phyloP scores from a whole-genome alignment of 2,329 filamentous ascomycete species.

The Didymella arachidicola region DNA sequence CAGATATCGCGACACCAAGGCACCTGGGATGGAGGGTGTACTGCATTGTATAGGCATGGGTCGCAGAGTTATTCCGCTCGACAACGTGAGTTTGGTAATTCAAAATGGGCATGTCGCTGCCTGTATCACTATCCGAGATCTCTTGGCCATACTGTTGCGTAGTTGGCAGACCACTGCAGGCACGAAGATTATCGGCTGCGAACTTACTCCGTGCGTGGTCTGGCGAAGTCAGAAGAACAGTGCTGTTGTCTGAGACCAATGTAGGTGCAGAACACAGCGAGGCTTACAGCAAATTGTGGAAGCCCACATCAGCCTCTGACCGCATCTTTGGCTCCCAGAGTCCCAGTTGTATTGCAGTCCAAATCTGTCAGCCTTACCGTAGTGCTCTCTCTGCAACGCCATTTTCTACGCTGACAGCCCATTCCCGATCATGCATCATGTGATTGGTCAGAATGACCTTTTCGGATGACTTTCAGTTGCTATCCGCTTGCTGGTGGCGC shows the following conservation, averaged over 20 bases:
- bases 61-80: constrained; percentile 11
- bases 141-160: constrained; percentile 10
- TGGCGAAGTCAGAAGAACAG: not conserved
- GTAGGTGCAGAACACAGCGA: not conserved
- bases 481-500: constrained; percentile 8
- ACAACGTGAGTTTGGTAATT: constrained; percentile 12
- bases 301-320: not conserved
- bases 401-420: constrained; percentile 3
- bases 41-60: constrained; percentile 12
- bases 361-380: not conserved
- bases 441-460: not conserved
- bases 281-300: not conserved
- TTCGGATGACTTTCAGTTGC: constrained; percentile 4
- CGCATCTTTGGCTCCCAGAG: too few species aligned
- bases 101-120: not conserved
- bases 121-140: constrained; percentile 9
- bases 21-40: not conserved
- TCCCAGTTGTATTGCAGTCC: not conserved
- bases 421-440: constrained; percentile 2
- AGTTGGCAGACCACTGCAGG: constrained; percentile 7
- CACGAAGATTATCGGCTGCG: constrained; percentile 8
- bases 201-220: not conserved
- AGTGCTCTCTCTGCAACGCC: not conserved
- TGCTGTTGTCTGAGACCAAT: not conserved
- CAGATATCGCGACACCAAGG: too few species aligned